phyloP scores from a whole-genome alignment of 2,329 filamentous ascomycete genomes.

The Plectosphaerella cucumerina region DNA sequence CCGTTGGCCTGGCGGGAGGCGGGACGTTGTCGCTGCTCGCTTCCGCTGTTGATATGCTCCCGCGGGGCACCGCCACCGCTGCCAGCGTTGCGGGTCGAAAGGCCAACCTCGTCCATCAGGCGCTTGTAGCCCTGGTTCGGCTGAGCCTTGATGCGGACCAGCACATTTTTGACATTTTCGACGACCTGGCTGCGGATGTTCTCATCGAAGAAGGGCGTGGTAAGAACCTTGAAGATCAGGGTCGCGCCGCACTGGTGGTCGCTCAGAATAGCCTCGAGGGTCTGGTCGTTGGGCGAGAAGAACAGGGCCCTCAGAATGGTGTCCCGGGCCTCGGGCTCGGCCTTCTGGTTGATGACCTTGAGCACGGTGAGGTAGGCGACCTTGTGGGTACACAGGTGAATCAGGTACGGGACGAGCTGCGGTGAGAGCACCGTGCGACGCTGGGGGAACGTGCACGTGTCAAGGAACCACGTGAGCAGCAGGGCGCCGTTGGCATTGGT shows the following conservation, averaged over 20 bases:
- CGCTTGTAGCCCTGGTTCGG: constrained; percentile 96
- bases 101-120: constrained; percentile 95
- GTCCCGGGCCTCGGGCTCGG: constrained; percentile 88
- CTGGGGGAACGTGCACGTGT: constrained; percentile 93
- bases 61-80: constrained; percentile 33
- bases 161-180: constrained; percentile 85
- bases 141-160: constrained; percentile 86
- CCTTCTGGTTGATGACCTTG: constrained; percentile 97
- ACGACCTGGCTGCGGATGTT: constrained; percentile 81
- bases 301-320: constrained; percentile 87
- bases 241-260: constrained; percentile 92
- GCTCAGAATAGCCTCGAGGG: constrained; percentile 82
- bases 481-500: constrained; percentile 95
- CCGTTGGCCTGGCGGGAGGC: constrained; percentile 50
- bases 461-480: constrained; percentile 93
- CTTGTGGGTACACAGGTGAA: constrained; percentile 97
- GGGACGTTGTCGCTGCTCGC: constrained; percentile 51
- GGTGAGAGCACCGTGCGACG: constrained; percentile 89
- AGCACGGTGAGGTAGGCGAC: constrained; percentile 95
- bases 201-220: constrained; percentile 96
- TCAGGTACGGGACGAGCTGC: constrained; percentile 84
- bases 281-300: constrained; percentile 82
- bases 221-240: constrained; percentile 96
- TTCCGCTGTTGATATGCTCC: constrained; percentile 37
- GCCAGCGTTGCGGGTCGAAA: constrained; percentile 61